Evolutionary conservation across 768 basidiomycete genomes (phyloP), one percentile per base, ranked within the genome.

Genomic region (Chalciporus chontae): DNA sequence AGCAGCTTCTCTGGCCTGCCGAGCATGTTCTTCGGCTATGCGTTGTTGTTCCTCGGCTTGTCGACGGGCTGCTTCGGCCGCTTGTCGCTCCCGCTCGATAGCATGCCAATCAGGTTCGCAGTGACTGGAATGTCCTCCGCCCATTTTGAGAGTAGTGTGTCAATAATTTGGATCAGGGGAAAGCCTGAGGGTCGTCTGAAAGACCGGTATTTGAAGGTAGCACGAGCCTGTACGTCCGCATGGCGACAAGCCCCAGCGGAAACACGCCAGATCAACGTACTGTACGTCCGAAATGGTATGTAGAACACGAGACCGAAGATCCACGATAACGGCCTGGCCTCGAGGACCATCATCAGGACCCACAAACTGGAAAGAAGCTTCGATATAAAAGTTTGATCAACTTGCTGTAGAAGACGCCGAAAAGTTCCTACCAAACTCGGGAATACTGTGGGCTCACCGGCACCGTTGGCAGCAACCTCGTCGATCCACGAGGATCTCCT

Each of bases 101-200:
- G 61, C 58, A 8, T 26, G 47, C 56, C 66, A 63, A 9, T 59
- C 51, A 0, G 56, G 64, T 42, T 61, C 60, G 4, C 40, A 47
- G 24, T 66, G 58, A 19, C 36, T 58, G 9, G 65, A 66, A n/a
- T 61, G 56, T 9, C 53, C 52, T 17, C 58, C 64, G 11, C 66
- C 66, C 64, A 68, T 68, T 14, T 49, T 40, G 21, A 24, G 9
- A 5, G 17, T 0, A 21, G 14, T 26, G 23, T 40, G 19, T 15
- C 26, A 37, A 23, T 9, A 4, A 32, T 11, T 5, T 32, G 26
- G 8, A 9, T 36, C n/a, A n/a, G 34, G 34, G 34, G n/a, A 36
- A 15, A 21, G 21, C 2, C 4, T 21, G 21, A n/a, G 34, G 34
- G 34, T 8, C 9, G 14, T n/a, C 34, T 11, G 31, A 8, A 26